phyloP scores from a whole-genome alignment of 2,329 filamentous ascomycete genomes.

The Aspergillus nomiae region DNA sequence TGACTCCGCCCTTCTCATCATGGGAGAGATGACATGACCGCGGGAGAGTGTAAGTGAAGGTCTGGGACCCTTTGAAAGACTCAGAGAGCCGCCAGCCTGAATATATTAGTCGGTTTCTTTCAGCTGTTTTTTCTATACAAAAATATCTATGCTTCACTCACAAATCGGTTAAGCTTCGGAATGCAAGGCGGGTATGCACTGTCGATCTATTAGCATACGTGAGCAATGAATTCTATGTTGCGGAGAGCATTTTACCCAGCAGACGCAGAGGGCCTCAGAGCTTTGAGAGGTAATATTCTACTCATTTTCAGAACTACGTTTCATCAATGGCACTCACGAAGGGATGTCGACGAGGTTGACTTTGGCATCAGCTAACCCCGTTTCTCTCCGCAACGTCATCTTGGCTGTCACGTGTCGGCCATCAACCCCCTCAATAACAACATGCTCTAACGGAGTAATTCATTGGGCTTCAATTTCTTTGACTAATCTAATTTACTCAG shows the following conservation, averaged over 20 bases:
- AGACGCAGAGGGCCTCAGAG: neutral
- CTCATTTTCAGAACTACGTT: neutral
- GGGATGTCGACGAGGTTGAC: neutral
- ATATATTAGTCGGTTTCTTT: neutral
- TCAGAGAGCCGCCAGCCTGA: conserved; percentile 7
- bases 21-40: neutral
- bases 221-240: no score
- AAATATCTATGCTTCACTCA: conserved; percentile 8
- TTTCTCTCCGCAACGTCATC: neutral
- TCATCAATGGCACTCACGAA: neutral
- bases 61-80: conserved; percentile 7
- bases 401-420: neutral
- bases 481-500: neutral
- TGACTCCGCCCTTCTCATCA: conserved; percentile 5
- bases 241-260: neutral
- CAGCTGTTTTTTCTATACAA: neutral
- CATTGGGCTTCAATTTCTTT: neutral
- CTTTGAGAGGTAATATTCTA: neutral
- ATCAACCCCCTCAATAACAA: neutral
- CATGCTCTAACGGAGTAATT: no score
- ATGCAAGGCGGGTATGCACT: conserved; percentile 13
- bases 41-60: neutral
- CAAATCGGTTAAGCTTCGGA: conserved; percentile 9
- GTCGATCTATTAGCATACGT: neutral
- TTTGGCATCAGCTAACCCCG: neutral